Conservation (phyloP, 2,329 filamentous ascomycete genomes). For the Trichophyton mentagrophytes region DNA sequence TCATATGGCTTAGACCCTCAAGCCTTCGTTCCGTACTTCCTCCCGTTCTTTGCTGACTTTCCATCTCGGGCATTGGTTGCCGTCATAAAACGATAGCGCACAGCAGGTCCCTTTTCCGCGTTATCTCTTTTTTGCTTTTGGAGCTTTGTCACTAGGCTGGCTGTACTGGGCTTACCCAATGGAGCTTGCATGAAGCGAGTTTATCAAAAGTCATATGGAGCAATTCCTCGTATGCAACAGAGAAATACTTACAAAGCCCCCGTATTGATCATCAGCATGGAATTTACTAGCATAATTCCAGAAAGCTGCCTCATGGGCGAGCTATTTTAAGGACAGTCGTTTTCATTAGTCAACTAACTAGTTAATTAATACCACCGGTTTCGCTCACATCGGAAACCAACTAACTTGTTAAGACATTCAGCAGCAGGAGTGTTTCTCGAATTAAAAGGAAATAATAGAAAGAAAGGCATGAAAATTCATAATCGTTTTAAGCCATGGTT, state of each 20-base stretch:
- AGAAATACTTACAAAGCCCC: neutral
- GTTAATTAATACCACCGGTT: neutral
- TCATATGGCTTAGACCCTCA: neutral
- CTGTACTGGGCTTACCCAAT: too few species aligned
- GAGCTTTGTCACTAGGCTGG: too few species aligned
- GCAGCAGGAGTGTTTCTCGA: neutral
- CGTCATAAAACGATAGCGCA: too few species aligned
- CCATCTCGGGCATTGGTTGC: neutral
- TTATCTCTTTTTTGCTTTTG: too few species aligned
- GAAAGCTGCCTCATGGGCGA: too few species aligned
- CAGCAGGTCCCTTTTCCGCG: too few species aligned
- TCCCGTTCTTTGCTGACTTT: neutral
- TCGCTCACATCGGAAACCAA: neutral
- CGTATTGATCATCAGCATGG: neutral
- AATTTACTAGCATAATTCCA: neutral
- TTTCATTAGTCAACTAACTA: neutral
- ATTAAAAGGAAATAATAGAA: neutral
- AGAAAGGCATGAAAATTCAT: neutral
- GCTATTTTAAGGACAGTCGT: neutral
- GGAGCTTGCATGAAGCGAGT: too few species aligned
- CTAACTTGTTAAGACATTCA: neutral
- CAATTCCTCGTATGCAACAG: too few species aligned
- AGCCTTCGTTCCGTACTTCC: neutral
- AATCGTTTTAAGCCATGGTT: neutral
- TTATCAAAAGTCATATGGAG: too few species aligned